A percentile compares a stretch with the other conserved stretches of the same genome.
Conservation (phyloP, 768 basidiomycete genomes). For the Rhodotorula diobovata region DNA sequence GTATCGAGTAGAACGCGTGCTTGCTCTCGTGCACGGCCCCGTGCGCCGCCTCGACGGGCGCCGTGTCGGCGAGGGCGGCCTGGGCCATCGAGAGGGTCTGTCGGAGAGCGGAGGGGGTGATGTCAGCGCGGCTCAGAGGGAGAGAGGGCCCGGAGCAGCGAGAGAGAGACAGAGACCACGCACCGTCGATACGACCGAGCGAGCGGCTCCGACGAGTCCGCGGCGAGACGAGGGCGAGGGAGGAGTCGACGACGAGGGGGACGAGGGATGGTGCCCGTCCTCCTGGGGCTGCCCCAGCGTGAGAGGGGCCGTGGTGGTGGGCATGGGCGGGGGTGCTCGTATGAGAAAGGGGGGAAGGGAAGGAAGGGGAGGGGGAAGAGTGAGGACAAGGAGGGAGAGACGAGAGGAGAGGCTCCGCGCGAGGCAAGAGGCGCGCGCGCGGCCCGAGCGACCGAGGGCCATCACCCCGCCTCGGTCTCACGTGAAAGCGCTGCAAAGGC, state of each 20-base stretch:
- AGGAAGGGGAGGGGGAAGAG: constrained; percentile 5
- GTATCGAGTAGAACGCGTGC: not conserved
- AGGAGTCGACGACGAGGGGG: not conserved
- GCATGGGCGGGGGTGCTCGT: not conserved
- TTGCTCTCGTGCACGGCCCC: not conserved
- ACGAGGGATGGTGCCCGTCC: no score
- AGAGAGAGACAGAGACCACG: not conserved
- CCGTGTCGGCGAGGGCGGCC: constrained; percentile 1
- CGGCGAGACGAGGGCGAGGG: not conserved
- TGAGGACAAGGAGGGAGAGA: constrained; percentile 11
- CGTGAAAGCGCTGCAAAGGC: no score
- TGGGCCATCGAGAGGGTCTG: constrained; percentile 6
- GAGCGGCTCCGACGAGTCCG: not conserved
- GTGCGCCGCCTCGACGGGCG: not conserved
- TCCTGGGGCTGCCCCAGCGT: constrained; percentile 2
- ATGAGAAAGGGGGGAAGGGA: not conserved
- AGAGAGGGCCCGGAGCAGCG: not conserved
- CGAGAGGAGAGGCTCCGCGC: no score
- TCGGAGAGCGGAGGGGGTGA: not conserved
- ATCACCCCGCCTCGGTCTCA: no score
- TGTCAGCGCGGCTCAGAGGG: not conserved
- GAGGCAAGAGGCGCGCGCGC: no score
- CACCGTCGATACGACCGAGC: constrained; percentile 9
- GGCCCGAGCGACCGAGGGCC: no score
- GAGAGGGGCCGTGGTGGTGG: not conserved